A percentile compares a stretch with the other conserved stretches of the same genome.
Conservation (phyloP, 768 basidiomycete genomes). For the Leccinellum rugosiceps region DNA sequence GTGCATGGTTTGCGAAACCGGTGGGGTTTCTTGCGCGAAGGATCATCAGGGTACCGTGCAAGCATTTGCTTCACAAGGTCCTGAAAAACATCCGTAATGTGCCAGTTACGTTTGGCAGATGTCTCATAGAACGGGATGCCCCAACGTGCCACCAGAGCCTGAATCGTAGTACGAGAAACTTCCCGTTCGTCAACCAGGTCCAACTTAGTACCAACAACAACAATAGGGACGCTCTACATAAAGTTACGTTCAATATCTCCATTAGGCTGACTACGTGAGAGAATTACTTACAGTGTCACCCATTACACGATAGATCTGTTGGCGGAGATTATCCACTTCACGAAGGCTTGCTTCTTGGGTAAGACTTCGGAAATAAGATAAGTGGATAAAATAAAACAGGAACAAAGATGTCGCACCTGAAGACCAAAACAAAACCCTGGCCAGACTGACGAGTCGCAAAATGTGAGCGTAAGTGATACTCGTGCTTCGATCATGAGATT, state of each 20-base stretch:
- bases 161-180: constrained; percentile 61
- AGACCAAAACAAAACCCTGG: constrained; percentile 78
- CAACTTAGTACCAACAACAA: constrained; percentile 83
- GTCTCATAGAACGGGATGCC: constrained; percentile 80
- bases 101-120: constrained; percentile 84
- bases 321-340: constrained; percentile 76
- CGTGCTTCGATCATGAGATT: background rate
- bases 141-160: constrained; percentile 64
- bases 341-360: constrained; percentile 79
- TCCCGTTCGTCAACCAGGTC: constrained; percentile 81
- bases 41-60: constrained; percentile 52
- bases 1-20: constrained; percentile 32
- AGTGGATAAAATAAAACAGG: background rate
- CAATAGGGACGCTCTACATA: constrained; percentile 65
- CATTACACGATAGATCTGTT: constrained; percentile 80
- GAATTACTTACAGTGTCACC: constrained; percentile 52
- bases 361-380: constrained; percentile 43
- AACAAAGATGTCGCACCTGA: constrained; percentile 49
- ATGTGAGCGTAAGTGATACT: background rate
- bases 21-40: constrained; percentile 28
- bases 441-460: constrained; percentile 44
- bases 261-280: background rate
- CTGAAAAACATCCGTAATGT: constrained; percentile 74
- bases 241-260: constrained; percentile 3
- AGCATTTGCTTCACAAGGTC: constrained; percentile 77